phyloP scores from a whole-genome alignment of 495 filamentous ascomycete species.

The Penicillium atrosanguineum region DNA sequence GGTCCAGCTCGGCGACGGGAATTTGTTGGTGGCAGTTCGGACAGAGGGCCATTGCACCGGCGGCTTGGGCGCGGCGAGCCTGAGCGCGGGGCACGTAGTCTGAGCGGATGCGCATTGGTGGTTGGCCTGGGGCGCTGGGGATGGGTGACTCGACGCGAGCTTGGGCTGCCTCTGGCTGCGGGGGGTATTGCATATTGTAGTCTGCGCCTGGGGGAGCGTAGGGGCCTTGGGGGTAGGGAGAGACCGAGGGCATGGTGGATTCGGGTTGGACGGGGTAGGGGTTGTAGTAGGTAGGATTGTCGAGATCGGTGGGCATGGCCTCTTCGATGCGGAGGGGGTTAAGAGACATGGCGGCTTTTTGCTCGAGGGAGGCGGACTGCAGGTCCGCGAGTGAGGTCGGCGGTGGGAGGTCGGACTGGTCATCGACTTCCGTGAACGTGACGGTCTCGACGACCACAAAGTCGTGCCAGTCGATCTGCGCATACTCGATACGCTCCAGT shows the following conservation, averaged over 20 bases:
- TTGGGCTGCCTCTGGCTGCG: slow-evolving; percentile 35
- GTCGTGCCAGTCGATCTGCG: slow-evolving; percentile 97
- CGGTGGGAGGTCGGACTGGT: slow-evolving; percentile 79
- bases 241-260: slow-evolving; percentile 23
- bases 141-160: slow-evolving; percentile 76
- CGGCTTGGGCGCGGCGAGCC: slow-evolving; percentile 59
- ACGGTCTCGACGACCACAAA: slow-evolving; percentile 96
- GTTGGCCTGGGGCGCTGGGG: slow-evolving; percentile 58
- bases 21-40: slow-evolving; percentile 93
- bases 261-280: slow-evolving; percentile 40
- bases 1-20: slow-evolving; percentile 78
- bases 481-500: slow-evolving; percentile 78
- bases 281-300: slow-evolving; percentile 56
- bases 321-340: slow-evolving; percentile 88
- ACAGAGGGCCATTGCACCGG: slow-evolving; percentile 71
- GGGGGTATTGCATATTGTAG: slow-evolving; percentile 30
- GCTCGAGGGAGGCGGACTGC: slow-evolving; percentile 89
- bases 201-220: slow-evolving; percentile 38
- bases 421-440: slow-evolving; percentile 86
- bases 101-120: slow-evolving; percentile 85
- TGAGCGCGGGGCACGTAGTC: slow-evolving; percentile 88
- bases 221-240: slow-evolving; percentile 35
- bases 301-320: slow-evolving; percentile 82
- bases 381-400: slow-evolving; percentile 87
- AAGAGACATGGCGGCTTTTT: slow-evolving; percentile 87